Evolutionary conservation across 164 flowering plant genomes (phyloP), one percentile per base, ranked within the genome.

Genomic region (Berberis thunbergii): DNA sequence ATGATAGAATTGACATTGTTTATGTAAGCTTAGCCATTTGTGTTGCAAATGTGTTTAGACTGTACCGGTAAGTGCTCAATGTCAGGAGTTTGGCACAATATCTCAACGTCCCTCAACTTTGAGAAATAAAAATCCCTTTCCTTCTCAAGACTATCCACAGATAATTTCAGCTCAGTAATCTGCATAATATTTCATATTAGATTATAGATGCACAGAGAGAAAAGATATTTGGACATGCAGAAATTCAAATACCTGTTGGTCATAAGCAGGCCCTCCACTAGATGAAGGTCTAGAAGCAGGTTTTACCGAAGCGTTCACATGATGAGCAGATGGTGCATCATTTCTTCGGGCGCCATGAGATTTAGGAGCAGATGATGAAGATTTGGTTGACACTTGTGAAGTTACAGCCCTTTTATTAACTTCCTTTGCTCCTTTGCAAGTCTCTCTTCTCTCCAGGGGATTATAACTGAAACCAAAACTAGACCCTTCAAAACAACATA

Each of bases 101-200:
- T 84, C 78, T 95, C 99, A 63, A 95, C 81, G 49, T 92, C 99
- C 71, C 98, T 82, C 80, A 91, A 61, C 73, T 91, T 91, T 50
- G 83, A 76, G 66, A 95, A 95, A 82, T 95, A 95, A 79, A 88
- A 91, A 58, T 91, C 98, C 77, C 99, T 81, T 77, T 95, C 98
- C 73, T 91, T 89, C 76, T 95, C 98, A 54, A 95, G 89, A 69
- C 89, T 85, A 70, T 95, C 98, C 9, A 95, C 79, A 2, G 87
- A 85, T 49, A 91, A 81, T 77, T 95, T 95, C 77, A 95, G 61
- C 78, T 89, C 97, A 2, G 98, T 95, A 56, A 95, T 86, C 99
- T 95, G 92, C 74, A 76, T 9, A 8, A 41, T 3, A 41, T 11
- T 11, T 40, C 54, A 55, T 12, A 6, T 66, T 26, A 68, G 50